Evolutionary conservation across 495 filamentous ascomycete genomes (phyloP).

Genomic region (Rhypophila decipiens): DNA sequence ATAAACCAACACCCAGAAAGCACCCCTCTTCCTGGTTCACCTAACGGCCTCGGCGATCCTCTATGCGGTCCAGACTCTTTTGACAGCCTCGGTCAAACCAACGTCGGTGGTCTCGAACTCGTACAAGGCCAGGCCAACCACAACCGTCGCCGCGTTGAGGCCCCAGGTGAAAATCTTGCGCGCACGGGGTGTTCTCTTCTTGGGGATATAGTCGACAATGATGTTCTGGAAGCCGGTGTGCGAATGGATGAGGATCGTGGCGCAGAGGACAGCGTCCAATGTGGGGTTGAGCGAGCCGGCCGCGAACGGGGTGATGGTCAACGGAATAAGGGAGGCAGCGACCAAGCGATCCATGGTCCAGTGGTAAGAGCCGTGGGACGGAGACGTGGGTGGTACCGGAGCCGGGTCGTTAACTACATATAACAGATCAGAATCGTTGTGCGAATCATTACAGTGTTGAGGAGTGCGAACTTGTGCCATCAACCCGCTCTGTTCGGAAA

Average conservation of each 20-base stretch:
- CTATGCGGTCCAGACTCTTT: constrained; percentile 75
- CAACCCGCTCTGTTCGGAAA: constrained; percentile 54
- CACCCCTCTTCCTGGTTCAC: constrained; percentile 1
- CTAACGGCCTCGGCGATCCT: neutral
- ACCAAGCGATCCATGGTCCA: constrained; percentile 92
- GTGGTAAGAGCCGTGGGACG: constrained; percentile 90
- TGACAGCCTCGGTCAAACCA: constrained; percentile 81
- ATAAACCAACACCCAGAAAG: neutral
- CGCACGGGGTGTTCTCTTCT: constrained; percentile 58
- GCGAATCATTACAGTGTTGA: neutral
- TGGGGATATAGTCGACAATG: constrained; percentile 88
- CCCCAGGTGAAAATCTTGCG: constrained; percentile 63
- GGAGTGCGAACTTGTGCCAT: constrained; percentile 66
- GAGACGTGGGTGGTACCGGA: constrained; percentile 60
- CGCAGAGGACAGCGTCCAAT: constrained; percentile 79
- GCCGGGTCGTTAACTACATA: constrained; percentile 77
- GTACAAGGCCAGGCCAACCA: constrained; percentile 84
- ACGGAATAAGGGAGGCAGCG: constrained; percentile 69
- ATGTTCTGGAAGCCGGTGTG: constrained; percentile 88
- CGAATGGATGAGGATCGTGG: constrained; percentile 78
- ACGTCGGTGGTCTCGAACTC: constrained; percentile 99
- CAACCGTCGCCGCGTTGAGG: constrained; percentile 68
- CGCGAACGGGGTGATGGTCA: constrained; percentile 87
- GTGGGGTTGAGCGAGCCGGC: constrained; percentile 84
- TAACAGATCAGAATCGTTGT: constrained; percentile 19